Conservation (phyloP, 192 early-diverging fungal genomes). For the Oehlia diaphana region DNA sequence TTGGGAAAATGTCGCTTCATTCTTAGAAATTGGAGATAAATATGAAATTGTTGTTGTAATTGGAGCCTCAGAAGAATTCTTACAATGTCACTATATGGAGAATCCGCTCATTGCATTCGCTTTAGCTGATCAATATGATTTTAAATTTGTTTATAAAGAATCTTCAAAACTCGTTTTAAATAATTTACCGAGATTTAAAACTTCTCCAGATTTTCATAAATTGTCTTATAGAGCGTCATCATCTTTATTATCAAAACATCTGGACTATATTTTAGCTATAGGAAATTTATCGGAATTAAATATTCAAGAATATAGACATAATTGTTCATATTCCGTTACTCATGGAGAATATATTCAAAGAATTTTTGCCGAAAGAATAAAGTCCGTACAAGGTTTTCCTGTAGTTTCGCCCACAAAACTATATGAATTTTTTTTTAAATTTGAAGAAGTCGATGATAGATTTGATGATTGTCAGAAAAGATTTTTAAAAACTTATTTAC, state of each 20-base stretch:
- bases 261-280: not conserved
- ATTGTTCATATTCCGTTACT: not conserved
- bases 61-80: not conserved
- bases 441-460: not conserved
- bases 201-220: not conserved
- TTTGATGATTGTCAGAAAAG: not conserved
- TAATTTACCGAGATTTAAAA: not conserved
- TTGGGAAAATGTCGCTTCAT: not conserved
- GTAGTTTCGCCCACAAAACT: not conserved
- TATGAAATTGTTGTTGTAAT: not conserved
- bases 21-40: slow-evolving; percentile 3
- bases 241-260: not conserved
- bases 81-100: not conserved
- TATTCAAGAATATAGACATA: not conserved
- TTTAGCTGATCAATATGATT: not conserved
- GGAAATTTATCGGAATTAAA: not conserved
- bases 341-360: not conserved
- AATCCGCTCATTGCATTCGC: not conserved
- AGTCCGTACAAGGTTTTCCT: not conserved
- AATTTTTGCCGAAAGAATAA: not conserved
- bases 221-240: not conserved
- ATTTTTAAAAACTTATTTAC: not conserved
- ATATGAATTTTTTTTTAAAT: not conserved
- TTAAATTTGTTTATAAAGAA: slow-evolving; percentile 17
- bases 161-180: slow-evolving; percentile 14